A percentile compares a stretch with the other conserved stretches of the same genome.
Conservation (phyloP, 306 rosid species). For the Trifolium repens region DNA sequence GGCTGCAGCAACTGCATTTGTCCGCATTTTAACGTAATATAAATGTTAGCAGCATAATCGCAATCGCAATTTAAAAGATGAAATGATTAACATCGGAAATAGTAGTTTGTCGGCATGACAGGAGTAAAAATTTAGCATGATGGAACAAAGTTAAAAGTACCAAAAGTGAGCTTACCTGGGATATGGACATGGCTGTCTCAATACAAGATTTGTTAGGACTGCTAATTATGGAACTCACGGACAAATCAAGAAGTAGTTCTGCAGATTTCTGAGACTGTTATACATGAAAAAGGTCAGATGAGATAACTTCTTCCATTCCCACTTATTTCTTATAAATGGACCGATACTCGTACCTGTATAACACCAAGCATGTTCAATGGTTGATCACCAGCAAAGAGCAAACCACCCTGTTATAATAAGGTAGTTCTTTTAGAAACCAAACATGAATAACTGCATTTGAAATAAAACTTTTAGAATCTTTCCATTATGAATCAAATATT, state of each 20-base stretch:
- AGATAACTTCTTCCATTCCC: constrained; percentile 30
- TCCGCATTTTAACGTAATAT: neutral
- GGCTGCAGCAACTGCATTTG: neutral
- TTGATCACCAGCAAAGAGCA: constrained; percentile 58
- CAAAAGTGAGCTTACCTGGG: constrained; percentile 63
- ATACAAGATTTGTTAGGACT: constrained; percentile 73
- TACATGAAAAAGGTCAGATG: constrained; percentile 50
- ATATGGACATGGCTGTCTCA: constrained; percentile 74
- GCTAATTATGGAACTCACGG: constrained; percentile 68
- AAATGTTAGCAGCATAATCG: neutral
- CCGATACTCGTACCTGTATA: constrained; percentile 67
- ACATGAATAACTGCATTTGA: constrained; percentile 17
- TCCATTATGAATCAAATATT: constrained; percentile 5
- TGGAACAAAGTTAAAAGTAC: constrained; percentile 13
- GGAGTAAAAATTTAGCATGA: constrained; percentile 21
- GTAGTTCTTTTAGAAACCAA: constrained; percentile 43
- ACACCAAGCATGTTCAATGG: constrained; percentile 82
- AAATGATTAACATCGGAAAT: constrained; percentile 28
- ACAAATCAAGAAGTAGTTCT: constrained; percentile 88
- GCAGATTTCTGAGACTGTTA: constrained; percentile 93
- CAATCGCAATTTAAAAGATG: neutral
- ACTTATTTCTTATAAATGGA: constrained; percentile 29
- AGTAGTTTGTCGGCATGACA: neutral
- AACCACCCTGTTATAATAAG: constrained; percentile 57
- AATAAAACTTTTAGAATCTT: constrained; percentile 30